Base-by-base conservation (phyloP, 2,329 filamentous ascomycete genomes). In the Diplocarpon rosae region DNA sequence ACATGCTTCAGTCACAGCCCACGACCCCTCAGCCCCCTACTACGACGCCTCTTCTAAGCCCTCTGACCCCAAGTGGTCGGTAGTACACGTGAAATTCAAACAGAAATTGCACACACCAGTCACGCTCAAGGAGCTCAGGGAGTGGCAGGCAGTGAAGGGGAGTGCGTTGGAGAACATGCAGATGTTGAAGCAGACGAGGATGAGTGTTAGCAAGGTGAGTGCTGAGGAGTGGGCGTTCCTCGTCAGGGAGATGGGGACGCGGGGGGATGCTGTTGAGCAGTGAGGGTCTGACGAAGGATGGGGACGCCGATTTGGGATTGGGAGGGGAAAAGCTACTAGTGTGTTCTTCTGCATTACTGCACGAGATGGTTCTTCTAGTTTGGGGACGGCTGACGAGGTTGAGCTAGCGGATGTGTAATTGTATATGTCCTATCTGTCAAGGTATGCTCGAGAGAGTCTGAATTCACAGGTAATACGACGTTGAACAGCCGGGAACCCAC, bases 1-100 rank as follows among this genome's bases (percentile, higher is more conserved):
- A 20, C 28, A 11, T 5, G 34, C 31, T 31, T 34, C 31, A 59
- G 54, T 57, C 24, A 55, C 79, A 17, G 84, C 84, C 2, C 84
- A 85, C 48, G 77, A 92, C 54, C 69, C 76, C 13, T 69, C 73
- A 37, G 76, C 81, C 44, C 82, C 87, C 0, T 95, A 95, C 65
- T 93, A 88, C 62, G 92, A 96, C 59, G 66, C 80, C 1, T 83
- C 83, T 42, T 86, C 84, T 1, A 79, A 75, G 52, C 69, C 75
- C 43, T 70, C 76, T 1, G 75, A 80, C 40, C 83, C 83, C 0
- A 85, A 80, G 57, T 98, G 92, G 92, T 85, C 80, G 42, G 75
- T 92, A 14, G 92, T 96, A 1, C 84, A 93, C 49, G 90, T 96
- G 38, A 75, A 81, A 57, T 95, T 94, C 62, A 78, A 83, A 46